phyloP scores from a whole-genome alignment of 2,329 filamentous ascomycete genomes.

The Sporothrix euskadiensis region DNA sequence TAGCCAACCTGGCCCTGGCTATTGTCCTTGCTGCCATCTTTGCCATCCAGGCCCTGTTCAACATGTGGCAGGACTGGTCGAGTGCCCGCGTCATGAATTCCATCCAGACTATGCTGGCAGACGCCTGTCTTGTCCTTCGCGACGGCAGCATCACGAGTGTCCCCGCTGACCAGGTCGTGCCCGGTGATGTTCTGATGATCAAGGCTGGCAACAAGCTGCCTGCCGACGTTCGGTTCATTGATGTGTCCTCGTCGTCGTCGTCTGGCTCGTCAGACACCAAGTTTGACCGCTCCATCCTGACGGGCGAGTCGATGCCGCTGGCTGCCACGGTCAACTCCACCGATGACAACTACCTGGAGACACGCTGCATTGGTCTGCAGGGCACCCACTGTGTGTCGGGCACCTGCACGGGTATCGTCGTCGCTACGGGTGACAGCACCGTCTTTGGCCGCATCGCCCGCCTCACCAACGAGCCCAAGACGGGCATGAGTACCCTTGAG shows the following conservation, averaged over 20 bases:
- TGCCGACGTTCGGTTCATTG: constrained; percentile 69
- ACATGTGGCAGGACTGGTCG: constrained; percentile 73
- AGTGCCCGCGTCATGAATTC: constrained; percentile 75
- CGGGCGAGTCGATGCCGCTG: constrained; percentile 67
- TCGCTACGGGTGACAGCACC: constrained; percentile 70
- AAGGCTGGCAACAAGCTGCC: constrained; percentile 73
- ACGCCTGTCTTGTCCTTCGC: constrained; percentile 65
- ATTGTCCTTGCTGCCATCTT: constrained; percentile 73
- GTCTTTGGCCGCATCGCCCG: constrained; percentile 76
- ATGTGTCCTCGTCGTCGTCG: constrained; percentile 50
- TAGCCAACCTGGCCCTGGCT: constrained; percentile 70
- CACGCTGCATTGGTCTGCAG: constrained; percentile 72
- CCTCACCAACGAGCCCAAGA: constrained; percentile 68
- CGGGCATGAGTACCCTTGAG: constrained; percentile 67
- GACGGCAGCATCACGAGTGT: constrained; percentile 49
- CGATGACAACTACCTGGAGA: constrained; percentile 75
- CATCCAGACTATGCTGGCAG: constrained; percentile 78
- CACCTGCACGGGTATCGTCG: constrained; percentile 64
- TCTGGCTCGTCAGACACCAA: constrained; percentile 58
- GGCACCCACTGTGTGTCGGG: constrained; percentile 78
- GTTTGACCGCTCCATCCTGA: constrained; percentile 73
- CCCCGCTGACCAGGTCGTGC: constrained; percentile 63
- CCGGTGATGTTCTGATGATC: constrained; percentile 68
- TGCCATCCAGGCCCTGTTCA: constrained; percentile 67
- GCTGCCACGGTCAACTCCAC: constrained; percentile 64